Percentiles rank a stretch among this genome's conserved stretches.
Conservation (phyloP, 768 basidiomycete genomes). For the Cystofilobasidium macerans region DNA sequence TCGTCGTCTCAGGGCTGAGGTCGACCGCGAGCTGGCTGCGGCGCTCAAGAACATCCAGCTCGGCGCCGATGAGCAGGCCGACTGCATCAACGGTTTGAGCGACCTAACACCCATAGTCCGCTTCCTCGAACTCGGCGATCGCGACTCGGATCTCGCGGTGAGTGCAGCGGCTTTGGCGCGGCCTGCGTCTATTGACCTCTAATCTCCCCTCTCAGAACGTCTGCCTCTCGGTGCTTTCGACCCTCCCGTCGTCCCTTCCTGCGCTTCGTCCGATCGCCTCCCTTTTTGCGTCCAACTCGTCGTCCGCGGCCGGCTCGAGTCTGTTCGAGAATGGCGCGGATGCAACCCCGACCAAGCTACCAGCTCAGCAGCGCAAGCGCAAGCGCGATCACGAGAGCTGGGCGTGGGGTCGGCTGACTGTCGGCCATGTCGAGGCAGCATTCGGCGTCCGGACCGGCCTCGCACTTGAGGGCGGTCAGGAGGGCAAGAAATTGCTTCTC, state of each 20-base stretch:
- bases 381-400: slow-evolving; percentile 14
- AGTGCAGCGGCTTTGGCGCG: no score
- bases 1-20: not conserved
- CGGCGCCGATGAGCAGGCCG: not conserved
- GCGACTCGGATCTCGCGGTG: slow-evolving; percentile 1
- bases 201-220: not conserved
- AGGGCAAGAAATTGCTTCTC: not conserved
- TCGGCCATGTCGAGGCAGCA: not conserved
- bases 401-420: slow-evolving; percentile 9
- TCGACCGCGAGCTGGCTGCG: not conserved
- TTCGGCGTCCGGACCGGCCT: not conserved
- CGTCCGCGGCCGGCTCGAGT: not conserved
- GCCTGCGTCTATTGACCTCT: not conserved
- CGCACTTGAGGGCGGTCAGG: not conserved
- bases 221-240: slow-evolving; percentile 5
- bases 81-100: slow-evolving; percentile 4
- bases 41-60: not conserved
- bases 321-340: not conserved
- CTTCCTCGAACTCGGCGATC: not conserved
- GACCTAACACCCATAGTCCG: not conserved
- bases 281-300: slow-evolving; percentile 9
- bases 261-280: slow-evolving; percentile 13
- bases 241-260: slow-evolving; percentile 19
- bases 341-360: not conserved
- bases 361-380: slow-evolving; percentile 6